A percentile compares a stretch with the other conserved stretches of the same genome.
Evolutionary conservation across 140 eudicot species (phyloP).

Genomic region (Ambrosia hybrid): DNA sequence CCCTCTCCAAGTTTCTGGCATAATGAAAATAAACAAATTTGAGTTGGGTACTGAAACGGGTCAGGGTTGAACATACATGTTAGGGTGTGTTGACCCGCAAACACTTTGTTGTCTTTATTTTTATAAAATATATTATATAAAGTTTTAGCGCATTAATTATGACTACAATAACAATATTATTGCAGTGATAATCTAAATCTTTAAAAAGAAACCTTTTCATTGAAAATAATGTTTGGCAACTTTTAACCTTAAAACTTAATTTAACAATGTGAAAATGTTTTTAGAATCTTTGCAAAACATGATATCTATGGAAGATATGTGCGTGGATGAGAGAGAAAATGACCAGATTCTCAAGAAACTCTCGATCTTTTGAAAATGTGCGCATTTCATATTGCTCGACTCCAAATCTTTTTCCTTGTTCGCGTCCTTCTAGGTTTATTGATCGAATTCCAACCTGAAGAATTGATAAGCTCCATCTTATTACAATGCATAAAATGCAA

Average conservation of each 20-base stretch:
- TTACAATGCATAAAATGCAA: conserved; percentile 2
- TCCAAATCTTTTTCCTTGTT: conserved; percentile 93
- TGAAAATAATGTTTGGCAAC: neutral
- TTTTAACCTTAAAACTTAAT: no score
- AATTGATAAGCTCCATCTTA: conserved; percentile 18
- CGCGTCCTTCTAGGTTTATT: conserved; percentile 86
- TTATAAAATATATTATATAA: neutral
- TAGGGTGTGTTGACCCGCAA: neutral
- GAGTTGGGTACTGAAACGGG: conserved; percentile 6
- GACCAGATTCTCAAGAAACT: conserved; percentile 80
- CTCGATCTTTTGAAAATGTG: conserved; percentile 78
- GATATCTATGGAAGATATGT: neutral
- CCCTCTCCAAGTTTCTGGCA: conserved; percentile 95
- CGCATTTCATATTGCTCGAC: conserved; percentile 99
- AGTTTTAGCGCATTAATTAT: neutral
- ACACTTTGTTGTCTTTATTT: neutral
- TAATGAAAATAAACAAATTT: neutral
- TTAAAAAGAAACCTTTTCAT: neutral
- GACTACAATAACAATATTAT: neutral
- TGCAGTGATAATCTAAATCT: neutral
- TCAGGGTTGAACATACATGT: neutral
- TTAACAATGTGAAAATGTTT: neutral
- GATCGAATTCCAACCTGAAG: conserved; percentile 90
- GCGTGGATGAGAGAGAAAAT: conserved; percentile 30
- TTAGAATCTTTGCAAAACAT: neutral